A percentile compares a stretch with the other conserved stretches of the same genome.
Conservation (phyloP, 148 eudicot species). For the Euryodendron excelsum region DNA sequence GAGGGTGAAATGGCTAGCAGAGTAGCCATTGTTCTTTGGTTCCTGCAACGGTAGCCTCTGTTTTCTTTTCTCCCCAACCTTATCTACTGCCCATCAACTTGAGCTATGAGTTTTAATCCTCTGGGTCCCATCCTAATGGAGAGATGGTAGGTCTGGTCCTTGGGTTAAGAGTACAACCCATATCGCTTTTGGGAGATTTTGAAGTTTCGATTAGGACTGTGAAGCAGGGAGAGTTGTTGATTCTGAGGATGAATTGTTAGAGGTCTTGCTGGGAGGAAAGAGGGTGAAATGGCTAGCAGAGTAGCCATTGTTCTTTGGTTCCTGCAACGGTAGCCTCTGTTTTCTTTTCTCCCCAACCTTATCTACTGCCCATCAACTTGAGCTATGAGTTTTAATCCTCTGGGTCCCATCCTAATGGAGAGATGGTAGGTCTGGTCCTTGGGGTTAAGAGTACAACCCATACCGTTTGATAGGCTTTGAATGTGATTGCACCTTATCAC, state of each 20-base stretch:
- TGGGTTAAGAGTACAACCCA: not conserved
- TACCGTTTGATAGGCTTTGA: not conserved
- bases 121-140: constrained; percentile 4
- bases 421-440: not conserved
- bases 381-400: not conserved
- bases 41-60: constrained; percentile 8
- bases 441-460: not conserved
- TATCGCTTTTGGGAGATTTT: not conserved
- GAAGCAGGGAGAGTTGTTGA: not conserved
- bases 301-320: constrained; percentile 26
- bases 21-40: constrained; percentile 27
- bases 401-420: constrained; percentile 1
- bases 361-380: constrained; percentile 11
- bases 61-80: not conserved
- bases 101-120: constrained; percentile 2
- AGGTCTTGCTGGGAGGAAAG: constrained; percentile 24
- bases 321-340: constrained; percentile 1
- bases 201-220: not conserved
- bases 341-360: not conserved
- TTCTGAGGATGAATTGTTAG: constrained; percentile 14
- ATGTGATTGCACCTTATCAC: not conserved
- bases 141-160: not conserved
- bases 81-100: constrained; percentile 12
- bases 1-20: constrained; percentile 31
- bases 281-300: constrained; percentile 29